These are phyloP conservation scores for Coffea humblotiana DNA, from an alignment of 305 asterid genomes.

Conservation along the genomic window DNA sequence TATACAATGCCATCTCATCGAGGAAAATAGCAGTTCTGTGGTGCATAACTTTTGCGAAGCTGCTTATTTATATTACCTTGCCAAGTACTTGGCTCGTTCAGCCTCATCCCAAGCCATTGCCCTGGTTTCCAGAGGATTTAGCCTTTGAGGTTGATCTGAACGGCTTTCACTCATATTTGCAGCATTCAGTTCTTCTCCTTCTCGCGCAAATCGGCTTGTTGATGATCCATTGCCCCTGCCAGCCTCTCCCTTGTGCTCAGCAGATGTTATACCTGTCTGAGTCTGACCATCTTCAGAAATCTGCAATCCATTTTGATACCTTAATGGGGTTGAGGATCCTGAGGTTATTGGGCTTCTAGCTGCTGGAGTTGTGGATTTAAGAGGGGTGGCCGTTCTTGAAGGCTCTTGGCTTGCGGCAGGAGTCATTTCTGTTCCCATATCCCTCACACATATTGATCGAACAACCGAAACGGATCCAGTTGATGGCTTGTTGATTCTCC, in stretches of 20 bases:
- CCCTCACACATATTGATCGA: conserved; percentile 68
- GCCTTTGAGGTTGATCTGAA: conserved; percentile 36
- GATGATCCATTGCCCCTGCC: conserved; percentile 32
- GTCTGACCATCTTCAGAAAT: conserved; percentile 26
- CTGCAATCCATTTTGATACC: conserved; percentile 36
- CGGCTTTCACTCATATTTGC: conserved; percentile 18
- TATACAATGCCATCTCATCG: not conserved
- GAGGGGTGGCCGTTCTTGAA: conserved; percentile 79
- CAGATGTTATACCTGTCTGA: conserved; percentile 21
- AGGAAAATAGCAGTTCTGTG: not conserved
- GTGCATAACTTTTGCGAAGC: not conserved
- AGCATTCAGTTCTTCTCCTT: conserved; percentile 36
- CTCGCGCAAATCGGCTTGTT: conserved; percentile 30
- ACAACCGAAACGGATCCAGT: conserved; percentile 44
- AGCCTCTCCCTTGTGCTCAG: conserved; percentile 30
- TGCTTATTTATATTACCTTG: conserved; percentile 47
- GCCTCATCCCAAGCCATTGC: conserved; percentile 98
- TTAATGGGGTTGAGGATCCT: conserved; percentile 48
- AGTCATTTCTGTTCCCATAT: conserved; percentile 95
- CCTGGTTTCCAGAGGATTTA: conserved; percentile 65
- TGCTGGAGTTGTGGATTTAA: conserved; percentile 57
- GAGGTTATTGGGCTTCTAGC: conserved; percentile 53
- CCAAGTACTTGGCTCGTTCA: conserved; percentile 85
- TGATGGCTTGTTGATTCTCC: conserved; percentile 57
- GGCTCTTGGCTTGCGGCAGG: conserved; percentile 86